phyloP scores from a whole-genome alignment of 345 rosid genomes.

The Toxicodendron radicans region DNA sequence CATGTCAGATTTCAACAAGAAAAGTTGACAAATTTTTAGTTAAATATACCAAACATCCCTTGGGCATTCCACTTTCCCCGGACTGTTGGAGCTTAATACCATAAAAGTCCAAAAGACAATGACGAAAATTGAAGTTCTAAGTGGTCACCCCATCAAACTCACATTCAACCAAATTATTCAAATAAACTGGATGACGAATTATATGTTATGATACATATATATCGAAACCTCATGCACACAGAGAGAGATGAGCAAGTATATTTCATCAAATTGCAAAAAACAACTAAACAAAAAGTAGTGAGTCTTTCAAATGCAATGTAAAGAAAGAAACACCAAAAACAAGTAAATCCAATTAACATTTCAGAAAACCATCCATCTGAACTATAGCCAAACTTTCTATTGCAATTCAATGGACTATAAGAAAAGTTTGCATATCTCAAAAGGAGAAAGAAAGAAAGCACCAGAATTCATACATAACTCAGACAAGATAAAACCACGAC shows the following conservation, averaged over 20 bases:
- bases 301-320: neutral
- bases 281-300: too few species aligned
- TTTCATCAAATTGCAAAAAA: neutral
- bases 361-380: neutral
- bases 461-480: neutral
- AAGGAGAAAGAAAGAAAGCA: neutral
- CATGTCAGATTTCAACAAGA: neutral
- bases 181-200: neutral
- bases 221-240: neutral
- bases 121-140: neutral
- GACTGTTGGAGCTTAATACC: neutral
- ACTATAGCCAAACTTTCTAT: neutral
- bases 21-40: neutral
- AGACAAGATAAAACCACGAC: neutral
- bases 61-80: neutral
- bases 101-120: neutral
- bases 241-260: neutral
- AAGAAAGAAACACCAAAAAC: neutral
- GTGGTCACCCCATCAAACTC: neutral
- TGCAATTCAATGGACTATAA: constrained; percentile 6
- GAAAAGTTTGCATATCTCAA: neutral
- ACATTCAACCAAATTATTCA: neutral
- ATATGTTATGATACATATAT: neutral
- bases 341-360: neutral
- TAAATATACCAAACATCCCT: neutral